Evolutionary conservation across 768 basidiomycete genomes (phyloP), one percentile per base, ranked within the genome.

Genomic region (Cystobasidiopsis lactophilus): DNA sequence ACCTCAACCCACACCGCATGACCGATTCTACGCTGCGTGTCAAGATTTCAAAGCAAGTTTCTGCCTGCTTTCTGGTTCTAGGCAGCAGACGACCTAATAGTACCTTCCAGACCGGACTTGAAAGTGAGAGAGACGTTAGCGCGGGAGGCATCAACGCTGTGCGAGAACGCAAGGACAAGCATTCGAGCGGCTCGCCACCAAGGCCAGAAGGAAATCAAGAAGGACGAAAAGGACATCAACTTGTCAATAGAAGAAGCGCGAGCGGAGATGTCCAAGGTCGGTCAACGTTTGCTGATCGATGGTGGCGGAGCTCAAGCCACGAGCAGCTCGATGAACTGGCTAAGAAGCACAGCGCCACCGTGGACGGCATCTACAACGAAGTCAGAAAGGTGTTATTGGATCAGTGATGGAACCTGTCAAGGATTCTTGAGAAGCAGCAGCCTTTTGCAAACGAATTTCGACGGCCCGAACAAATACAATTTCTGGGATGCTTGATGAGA

Each of bases 131-230:
- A 40, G 23, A 39, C 45, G 13, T 40, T 57, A 10, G 55, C 55
- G n/a, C 48, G 51, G 27, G 46, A 57, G 31, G 56, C 56, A 3
- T 48, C 56, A 18, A 51, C 57, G n/a, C 14, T 57, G 9, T 56
- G 55, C 26, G 56, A 57, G 45, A 48, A 54, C 29, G 56, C 56
- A 10, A 24, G 56, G 4, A 44, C 46, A 5, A 24, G 55, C 4
- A 55, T 57, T 13, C 52, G 56, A 23, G 47, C 52, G 24, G 23
- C 47, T 5, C 35, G 52, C 29, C 52, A 57, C 52, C 56, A 57
- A 50, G 56, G 52, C 23, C 56, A 57, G 44, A 54, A 57, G 33
- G 56, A 57, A 31, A 41, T 57, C 3, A 57, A 57, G 26, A 11
- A 43, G 23, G 56, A 57, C 40, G 40, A 56, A 27, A 39, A 53